Conservation (phyloP, 768 basidiomycete genomes). For the Podaxis pistillaris region DNA sequence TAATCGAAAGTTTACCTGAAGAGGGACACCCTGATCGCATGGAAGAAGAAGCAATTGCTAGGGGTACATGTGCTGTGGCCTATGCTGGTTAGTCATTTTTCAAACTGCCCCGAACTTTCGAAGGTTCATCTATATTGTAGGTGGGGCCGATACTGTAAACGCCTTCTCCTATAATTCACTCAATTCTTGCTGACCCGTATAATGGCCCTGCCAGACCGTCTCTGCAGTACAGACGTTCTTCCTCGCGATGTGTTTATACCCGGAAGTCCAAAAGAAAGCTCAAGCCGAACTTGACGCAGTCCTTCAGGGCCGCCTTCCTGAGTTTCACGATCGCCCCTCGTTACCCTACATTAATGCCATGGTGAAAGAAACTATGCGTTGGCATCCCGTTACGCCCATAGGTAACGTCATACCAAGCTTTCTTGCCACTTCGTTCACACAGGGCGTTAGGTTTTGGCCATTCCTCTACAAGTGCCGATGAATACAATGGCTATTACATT, state of each 20-base stretch:
- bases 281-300: constrained; percentile 30
- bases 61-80: constrained; percentile 33
- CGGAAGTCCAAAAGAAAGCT: constrained; percentile 24
- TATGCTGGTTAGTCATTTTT: constrained; percentile 29
- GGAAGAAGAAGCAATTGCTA: constrained; percentile 26
- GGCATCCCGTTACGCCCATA: constrained; percentile 19
- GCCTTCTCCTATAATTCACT: background rate
- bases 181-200: background rate
- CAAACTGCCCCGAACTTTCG: background rate
- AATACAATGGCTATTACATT: constrained; percentile 29
- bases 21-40: background rate
- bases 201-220: constrained; percentile 23
- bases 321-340: constrained; percentile 22
- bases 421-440: constrained; percentile 20
- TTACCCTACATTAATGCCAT: constrained; percentile 29
- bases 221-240: constrained; percentile 33
- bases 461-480: constrained; percentile 21
- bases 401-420: constrained; percentile 16
- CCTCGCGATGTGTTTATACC: constrained; percentile 30
- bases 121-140: constrained; percentile 17
- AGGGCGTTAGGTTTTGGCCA: constrained; percentile 18
- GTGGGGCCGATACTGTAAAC: constrained; percentile 42
- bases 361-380: constrained; percentile 25
- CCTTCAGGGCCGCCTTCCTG: constrained; percentile 25
- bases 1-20: background rate